phyloP scores from a whole-genome alignment of 768 basidiomycete species.

The Tricholoma matsutake region DNA sequence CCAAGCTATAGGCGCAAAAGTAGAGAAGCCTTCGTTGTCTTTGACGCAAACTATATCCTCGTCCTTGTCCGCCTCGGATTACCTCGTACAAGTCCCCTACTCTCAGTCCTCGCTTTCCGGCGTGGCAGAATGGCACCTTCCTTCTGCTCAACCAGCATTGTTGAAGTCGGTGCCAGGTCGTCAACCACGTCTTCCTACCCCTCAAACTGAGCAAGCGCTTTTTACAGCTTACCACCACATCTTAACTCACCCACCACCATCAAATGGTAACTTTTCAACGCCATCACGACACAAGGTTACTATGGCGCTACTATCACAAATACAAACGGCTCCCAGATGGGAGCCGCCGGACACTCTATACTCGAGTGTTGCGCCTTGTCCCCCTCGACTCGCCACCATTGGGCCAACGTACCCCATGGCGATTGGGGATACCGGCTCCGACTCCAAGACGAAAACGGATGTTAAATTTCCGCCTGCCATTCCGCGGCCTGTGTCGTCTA shows the following conservation, averaged over 20 bases:
- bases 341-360: conserved; percentile 66
- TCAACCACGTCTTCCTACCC: conserved; percentile 30
- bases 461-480: conserved; percentile 50
- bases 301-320: conserved; percentile 60
- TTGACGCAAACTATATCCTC: conserved; percentile 42
- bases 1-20: conserved; percentile 31
- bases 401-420: conserved; percentile 65
- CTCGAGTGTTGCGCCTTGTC: conserved; percentile 52
- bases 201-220: conserved; percentile 62
- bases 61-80: conserved; percentile 56
- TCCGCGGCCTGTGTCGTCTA: conserved; percentile 41
- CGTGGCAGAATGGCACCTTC: conserved; percentile 69
- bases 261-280: conserved; percentile 45
- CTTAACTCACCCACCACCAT: conserved; percentile 63
- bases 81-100: conserved; percentile 70
- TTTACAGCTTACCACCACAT: conserved; percentile 74
- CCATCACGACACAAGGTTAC: conserved; percentile 73
- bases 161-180: conserved; percentile 10
- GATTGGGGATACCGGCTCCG: conserved; percentile 26
- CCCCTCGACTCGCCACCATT: conserved; percentile 60
- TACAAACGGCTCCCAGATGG: conserved; percentile 61
- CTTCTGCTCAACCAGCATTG: conserved; percentile 32
- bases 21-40: conserved; percentile 40
- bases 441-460: conserved; percentile 31
- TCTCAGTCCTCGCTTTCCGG: conserved; percentile 66